Evolutionary conservation across 306 rosid genomes (phyloP).

Genomic region (Elaeagnus macrophylla): DNA sequence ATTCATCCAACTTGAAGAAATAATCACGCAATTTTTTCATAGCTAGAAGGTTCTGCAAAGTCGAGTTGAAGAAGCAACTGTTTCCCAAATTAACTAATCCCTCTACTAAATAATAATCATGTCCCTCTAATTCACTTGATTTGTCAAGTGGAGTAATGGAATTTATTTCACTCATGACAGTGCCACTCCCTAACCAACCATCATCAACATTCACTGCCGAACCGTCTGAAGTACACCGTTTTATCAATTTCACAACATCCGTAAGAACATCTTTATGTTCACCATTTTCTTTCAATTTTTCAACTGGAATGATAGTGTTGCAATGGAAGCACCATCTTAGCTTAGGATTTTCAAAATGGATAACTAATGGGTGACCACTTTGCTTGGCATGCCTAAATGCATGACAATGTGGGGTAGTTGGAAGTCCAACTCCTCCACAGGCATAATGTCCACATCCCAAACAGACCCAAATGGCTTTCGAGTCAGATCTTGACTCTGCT

Average conservation of each 20-base stretch:
- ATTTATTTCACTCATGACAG: conserved; percentile 45
- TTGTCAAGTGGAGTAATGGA: conserved; percentile 16
- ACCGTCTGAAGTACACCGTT: conserved; percentile 32
- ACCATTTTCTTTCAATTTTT: conserved; percentile 47
- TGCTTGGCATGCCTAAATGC: conserved; percentile 57
- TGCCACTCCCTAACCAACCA: conserved; percentile 33
- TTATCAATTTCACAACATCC: conserved; percentile 54
- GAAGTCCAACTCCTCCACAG: conserved; percentile 88
- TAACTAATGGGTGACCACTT: conserved; percentile 54
- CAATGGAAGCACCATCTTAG: conserved; percentile 88
- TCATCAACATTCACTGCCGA: conserved; percentile 37
- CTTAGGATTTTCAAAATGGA: conserved; percentile 60
- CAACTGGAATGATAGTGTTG: conserved; percentile 43
- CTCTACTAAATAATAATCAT: conserved; percentile 50
- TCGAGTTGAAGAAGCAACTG: conserved; percentile 92
- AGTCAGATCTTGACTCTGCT: conserved; percentile 46
- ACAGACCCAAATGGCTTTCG: conserved; percentile 81
- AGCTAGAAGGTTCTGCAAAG: conserved; percentile 81
- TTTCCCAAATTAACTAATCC: conserved; percentile 88
- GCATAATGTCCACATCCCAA: conserved; percentile 70
- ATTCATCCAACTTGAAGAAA: conserved; percentile 43
- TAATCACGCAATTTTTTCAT: conserved; percentile 50
- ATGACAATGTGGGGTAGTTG: conserved; percentile 49
- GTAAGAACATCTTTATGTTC: conserved; percentile 40
- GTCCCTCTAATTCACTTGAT: conserved; percentile 32